Percentiles rank a stretch among this genome's conserved stretches.
Evolutionary conservation across 2,329 filamentous ascomycete species (phyloP).

Genomic region (Fusarium tuaranense): DNA sequence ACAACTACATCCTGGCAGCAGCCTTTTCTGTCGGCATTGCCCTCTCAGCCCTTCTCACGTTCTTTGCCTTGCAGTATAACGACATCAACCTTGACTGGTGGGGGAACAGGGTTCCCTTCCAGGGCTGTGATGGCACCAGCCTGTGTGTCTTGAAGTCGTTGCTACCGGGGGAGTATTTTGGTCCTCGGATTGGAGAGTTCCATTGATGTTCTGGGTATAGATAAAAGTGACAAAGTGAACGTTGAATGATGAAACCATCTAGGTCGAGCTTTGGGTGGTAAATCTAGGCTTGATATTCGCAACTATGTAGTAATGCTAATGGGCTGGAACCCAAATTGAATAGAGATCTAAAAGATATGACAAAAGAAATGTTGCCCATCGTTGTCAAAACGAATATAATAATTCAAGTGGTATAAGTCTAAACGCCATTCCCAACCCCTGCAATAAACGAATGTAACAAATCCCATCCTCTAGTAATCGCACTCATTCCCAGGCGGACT

Average conservation of each 20-base stretch:
- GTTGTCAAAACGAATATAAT: neutral
- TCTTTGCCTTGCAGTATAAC: slow-evolving; percentile 59
- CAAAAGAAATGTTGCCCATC: neutral
- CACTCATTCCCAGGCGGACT: slow-evolving; percentile 19
- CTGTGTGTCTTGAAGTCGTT: slow-evolving; percentile 40
- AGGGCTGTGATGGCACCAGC: slow-evolving; percentile 44
- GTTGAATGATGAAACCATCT: neutral
- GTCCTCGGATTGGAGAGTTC: slow-evolving; percentile 41
- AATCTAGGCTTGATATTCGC: neutral
- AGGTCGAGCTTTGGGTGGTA: neutral
- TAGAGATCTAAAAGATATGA: neutral
- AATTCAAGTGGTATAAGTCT: slow-evolving; percentile 9
- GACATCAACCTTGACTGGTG: slow-evolving; percentile 56
- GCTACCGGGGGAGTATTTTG: slow-evolving; percentile 48
- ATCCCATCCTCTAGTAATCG: slow-evolving; percentile 7
- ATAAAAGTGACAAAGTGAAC: neutral
- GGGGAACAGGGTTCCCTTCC: slow-evolving; percentile 52
- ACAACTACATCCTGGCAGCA: slow-evolving; percentile 61
- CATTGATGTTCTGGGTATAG: slow-evolving; percentile 1
- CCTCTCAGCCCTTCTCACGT: slow-evolving; percentile 59
- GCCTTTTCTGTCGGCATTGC: slow-evolving; percentile 59
- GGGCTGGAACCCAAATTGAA: neutral
- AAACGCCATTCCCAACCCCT: slow-evolving; percentile 8
- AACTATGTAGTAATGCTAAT: neutral
- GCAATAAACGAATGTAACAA: neutral